phyloP scores from a whole-genome alignment of 345 rosid species.

The Xanthoceras sorbifolium region DNA sequence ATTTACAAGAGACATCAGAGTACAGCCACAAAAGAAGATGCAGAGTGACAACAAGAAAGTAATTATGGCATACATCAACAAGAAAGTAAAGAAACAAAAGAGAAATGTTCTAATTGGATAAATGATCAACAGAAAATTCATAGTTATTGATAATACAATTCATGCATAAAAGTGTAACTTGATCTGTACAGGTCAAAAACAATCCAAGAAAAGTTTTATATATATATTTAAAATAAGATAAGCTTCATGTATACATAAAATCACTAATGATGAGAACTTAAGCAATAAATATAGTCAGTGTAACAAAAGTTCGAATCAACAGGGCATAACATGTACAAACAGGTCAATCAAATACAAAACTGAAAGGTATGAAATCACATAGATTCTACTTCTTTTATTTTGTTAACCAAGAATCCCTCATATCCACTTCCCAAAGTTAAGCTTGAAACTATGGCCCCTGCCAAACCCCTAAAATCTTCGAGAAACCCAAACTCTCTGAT shows the following conservation, averaged over 20 bases:
- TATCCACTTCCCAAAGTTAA: neutral
- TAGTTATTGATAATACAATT: neutral
- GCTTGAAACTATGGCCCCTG: neutral
- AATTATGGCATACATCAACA: neutral
- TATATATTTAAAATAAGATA: neutral
- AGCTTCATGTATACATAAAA: neutral
- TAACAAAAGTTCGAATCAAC: neutral
- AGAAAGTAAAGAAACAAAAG: conserved; percentile 4
- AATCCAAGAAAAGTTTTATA: neutral
- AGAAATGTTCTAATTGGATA: neutral
- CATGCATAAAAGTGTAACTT: neutral
- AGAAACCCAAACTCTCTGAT: neutral
- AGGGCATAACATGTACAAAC: neutral
- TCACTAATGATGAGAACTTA: conserved; percentile 1
- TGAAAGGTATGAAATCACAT: neutral
- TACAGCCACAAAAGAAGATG: neutral
- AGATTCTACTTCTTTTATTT: neutral
- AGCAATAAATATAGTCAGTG: conserved; percentile 4
- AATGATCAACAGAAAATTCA: neutral
- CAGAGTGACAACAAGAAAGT: conserved; percentile 3
- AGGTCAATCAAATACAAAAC: neutral
- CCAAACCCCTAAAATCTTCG: neutral
- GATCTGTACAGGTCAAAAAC: conserved; percentile 2
- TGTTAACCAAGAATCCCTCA: neutral
- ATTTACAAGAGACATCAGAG: neutral